phyloP scores from a whole-genome alignment of 73 alveolate species.

The Paraurostyla sp. region DNA sequence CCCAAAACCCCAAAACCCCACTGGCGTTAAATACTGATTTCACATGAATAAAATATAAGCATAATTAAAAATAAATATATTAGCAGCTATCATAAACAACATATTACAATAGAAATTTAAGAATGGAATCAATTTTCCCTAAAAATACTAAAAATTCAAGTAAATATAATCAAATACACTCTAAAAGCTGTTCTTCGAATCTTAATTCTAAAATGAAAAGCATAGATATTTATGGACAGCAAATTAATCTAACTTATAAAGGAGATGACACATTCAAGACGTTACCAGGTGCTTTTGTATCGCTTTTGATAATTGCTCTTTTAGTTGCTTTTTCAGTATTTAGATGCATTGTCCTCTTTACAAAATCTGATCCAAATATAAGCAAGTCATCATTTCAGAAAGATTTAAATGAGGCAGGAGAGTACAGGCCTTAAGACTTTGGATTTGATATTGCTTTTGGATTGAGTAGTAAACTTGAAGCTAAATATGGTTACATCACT shows the following conservation, averaged over 20 bases:
- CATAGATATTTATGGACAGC: conserved; percentile 29
- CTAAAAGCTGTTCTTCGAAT: no score
- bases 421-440: not conserved
- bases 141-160: no score
- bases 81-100: no score
- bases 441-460: conserved; percentile 55
- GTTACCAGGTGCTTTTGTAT: conserved; percentile 34
- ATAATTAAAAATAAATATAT: no score
- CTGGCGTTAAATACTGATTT: no score
- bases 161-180: no score
- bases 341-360: not conserved
- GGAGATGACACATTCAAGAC: conserved; percentile 41
- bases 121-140: no score
- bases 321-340: not conserved
- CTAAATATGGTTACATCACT: not conserved
- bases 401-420: not conserved
- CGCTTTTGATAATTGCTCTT: not conserved
- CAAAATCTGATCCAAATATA: not conserved
- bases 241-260: conserved; percentile 30
- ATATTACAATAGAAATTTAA: no score
- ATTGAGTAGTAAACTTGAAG: not conserved
- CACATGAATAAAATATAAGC: no score
- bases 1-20: no score
- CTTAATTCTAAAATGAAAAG: not conserved
- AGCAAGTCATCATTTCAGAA: not conserved